Conservation (phyloP, 306 rosid species). For the Vachellia collinsii region DNA sequence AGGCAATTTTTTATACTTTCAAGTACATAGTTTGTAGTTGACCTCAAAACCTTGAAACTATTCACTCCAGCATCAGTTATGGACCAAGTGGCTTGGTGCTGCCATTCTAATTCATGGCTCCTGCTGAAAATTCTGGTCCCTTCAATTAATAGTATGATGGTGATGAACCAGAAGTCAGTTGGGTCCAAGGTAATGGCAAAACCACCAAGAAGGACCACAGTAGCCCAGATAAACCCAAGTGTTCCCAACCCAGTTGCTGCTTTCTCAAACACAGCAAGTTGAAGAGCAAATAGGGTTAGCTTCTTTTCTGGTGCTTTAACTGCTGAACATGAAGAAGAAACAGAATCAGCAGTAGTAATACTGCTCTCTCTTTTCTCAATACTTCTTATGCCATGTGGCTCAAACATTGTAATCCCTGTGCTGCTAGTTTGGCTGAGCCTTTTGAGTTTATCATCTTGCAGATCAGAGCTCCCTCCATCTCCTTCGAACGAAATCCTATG, state of each 20-base stretch:
- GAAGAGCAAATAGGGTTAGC: constrained; percentile 81
- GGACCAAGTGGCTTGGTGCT: constrained; percentile 94
- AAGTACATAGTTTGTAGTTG: constrained; percentile 52
- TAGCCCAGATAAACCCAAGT: constrained; percentile 95
- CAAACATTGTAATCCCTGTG: constrained; percentile 57
- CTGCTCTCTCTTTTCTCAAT: constrained; percentile 48
- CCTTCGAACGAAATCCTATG: constrained; percentile 38
- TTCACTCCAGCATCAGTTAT: constrained; percentile 63
- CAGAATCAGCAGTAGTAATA: constrained; percentile 19
- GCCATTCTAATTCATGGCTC: constrained; percentile 98
- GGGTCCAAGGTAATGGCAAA: constrained; percentile 76
- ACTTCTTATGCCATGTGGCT: constrained; percentile 47
- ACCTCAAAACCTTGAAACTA: constrained; percentile 59
- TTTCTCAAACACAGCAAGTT: constrained; percentile 89
- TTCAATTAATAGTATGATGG: constrained; percentile 78
- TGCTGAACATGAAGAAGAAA: constrained; percentile 36
- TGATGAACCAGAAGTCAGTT: constrained; percentile 86
- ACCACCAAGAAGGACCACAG: constrained; percentile 92
- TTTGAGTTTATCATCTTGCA: constrained; percentile 47
- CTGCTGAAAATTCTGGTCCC: constrained; percentile 93
- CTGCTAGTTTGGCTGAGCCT: constrained; percentile 49
- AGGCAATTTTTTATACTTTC: constrained; percentile 44
- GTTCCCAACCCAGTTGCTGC: constrained; percentile 90
- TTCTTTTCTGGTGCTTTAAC: constrained; percentile 80
- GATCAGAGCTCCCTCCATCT: constrained; percentile 41